Percentiles rank a stretch among this genome's conserved stretches.
Conservation (phyloP, 2,329 filamentous ascomycete species). For the Leptographium flavum region DNA sequence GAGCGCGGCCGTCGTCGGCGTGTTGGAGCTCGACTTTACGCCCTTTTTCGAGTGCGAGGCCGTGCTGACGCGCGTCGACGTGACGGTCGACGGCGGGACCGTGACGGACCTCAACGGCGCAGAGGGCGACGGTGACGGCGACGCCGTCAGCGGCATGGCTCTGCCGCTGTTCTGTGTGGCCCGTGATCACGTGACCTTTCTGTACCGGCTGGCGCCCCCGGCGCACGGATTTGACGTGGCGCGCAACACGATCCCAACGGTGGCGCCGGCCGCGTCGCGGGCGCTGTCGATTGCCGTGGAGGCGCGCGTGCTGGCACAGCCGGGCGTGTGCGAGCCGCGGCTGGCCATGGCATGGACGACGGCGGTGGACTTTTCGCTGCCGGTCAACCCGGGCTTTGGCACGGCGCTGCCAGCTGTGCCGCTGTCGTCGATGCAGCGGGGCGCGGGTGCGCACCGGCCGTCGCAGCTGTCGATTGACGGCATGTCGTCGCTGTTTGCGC, state of each 20-base stretch:
- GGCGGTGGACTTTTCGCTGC: conserved; percentile 52
- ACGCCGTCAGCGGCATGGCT: conserved; percentile 19
- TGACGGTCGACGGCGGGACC: conserved; percentile 42
- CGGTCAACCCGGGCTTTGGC: conserved; percentile 49
- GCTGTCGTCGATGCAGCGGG: too few relatives aligned
- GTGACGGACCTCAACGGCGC: conserved; percentile 40
- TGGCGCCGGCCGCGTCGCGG: conserved; percentile 15
- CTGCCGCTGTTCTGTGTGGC: conserved; percentile 49
- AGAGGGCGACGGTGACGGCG: conserved; percentile 9
- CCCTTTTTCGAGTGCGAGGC: conserved; percentile 54
- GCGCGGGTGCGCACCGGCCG: conserved; percentile 36
- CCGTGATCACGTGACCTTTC: conserved; percentile 61
- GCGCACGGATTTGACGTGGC: conserved; percentile 23
- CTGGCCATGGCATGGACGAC: conserved; percentile 56
- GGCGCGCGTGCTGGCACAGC: conserved; percentile 41
- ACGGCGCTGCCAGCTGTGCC: conserved; percentile 28
- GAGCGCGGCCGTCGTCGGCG: conserved; percentile 49
- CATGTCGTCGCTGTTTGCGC: conserved; percentile 40
- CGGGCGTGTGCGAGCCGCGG: conserved; percentile 42
- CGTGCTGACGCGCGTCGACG: conserved; percentile 41
- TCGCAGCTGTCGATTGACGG: conserved; percentile 50
- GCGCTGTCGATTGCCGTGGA: conserved; percentile 46
- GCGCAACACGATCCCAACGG: not conserved
- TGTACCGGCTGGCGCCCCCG: conserved; percentile 50
- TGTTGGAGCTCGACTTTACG: conserved; percentile 62